Evolutionary conservation across 2,329 filamentous ascomycete genomes (phyloP).

Genomic region (Clarireedia homoeocarpa): DNA sequence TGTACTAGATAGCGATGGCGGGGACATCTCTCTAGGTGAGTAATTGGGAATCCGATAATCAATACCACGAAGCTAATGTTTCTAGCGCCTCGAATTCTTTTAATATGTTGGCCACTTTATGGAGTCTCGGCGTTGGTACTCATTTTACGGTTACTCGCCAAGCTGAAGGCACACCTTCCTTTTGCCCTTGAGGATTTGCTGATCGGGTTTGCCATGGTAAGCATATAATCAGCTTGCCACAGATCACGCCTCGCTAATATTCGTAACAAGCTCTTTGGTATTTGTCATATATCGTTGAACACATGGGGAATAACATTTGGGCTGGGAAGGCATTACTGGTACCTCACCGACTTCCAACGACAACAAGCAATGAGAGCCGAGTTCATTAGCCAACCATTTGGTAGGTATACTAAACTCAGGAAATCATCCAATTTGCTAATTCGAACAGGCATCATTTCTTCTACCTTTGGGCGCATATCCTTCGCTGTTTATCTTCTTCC

Average conservation of each 20-base stretch:
- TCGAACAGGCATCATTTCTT: not conserved
- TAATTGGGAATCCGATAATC: not conserved
- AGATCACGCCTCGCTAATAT: not conserved
- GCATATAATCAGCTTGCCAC: not conserved
- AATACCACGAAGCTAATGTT: not conserved
- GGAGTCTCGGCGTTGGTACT: conserved; percentile 1
- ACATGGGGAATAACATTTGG: conserved; percentile 2
- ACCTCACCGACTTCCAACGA: not conserved
- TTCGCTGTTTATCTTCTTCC: conserved; percentile 1
- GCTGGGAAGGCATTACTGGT: not conserved
- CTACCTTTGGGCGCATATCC: conserved; percentile 1
- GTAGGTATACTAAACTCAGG: not conserved
- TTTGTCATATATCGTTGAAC: not conserved
- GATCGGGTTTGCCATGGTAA: conserved; percentile 1
- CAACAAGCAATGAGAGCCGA: not conserved
- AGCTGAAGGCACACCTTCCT: not conserved
- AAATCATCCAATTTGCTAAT: not conserved
- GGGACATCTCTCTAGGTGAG: conserved; percentile 1
- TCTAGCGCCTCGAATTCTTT: not conserved
- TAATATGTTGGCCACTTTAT: conserved; percentile 6
- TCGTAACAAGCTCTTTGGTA: not conserved
- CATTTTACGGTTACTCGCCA: conserved; percentile 2
- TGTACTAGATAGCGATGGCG: not conserved
- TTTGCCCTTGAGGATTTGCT: conserved; percentile 1
- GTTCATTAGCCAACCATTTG: not conserved